Evolutionary conservation across 1,284 basidiomycete species (phyloP), one percentile per base, ranked within the genome.

Genomic region (Porogramme epimiltina): DNA sequence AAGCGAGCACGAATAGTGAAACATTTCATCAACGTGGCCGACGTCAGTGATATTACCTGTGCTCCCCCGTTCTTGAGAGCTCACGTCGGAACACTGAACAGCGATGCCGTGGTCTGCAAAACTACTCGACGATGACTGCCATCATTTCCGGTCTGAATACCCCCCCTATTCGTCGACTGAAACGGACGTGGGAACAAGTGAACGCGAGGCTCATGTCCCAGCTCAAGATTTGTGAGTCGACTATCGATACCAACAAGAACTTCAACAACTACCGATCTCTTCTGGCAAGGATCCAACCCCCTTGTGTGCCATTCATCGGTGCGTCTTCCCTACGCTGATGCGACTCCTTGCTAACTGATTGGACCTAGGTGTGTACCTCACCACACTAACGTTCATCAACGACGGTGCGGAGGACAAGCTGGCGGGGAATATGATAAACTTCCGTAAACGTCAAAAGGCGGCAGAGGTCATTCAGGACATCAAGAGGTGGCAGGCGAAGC

Each of bases 261-360:
- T 99, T 97, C 73, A 87, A 84, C 26, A 91, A 89, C 63, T 99
- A 99, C 72, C 87, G 93, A 47, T 85, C 90, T 55, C 82, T 87
- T 48, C 83, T 99, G 63, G 88, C 91, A 42, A 84, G 81, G 41
- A 88, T 97, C 54, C 86, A 90, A 36, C 94, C 95, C 0, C 96
- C 97, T 44, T 98, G 95, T 70, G 95, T 99, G 0, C 97, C 97
- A 4, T 99, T 99, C 74, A 89, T 99, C 47, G 96, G 94, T 94
- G 62, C 61, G 80, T 71, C 3, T 26, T 31, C 41, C n/a, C 45
- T 31, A 39, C 19, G n/a, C 5, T 26, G 10, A 19, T n/a, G 34
- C 16, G 34, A 31, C 34, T 37, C 5, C n/a, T 37, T 18, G 5
- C n/a, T 37, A 10, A 24, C 33, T 37, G 39, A 34, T 45, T 11